Conservation (phyloP, 768 basidiomycete genomes). For the Russula sp. region DNA sequence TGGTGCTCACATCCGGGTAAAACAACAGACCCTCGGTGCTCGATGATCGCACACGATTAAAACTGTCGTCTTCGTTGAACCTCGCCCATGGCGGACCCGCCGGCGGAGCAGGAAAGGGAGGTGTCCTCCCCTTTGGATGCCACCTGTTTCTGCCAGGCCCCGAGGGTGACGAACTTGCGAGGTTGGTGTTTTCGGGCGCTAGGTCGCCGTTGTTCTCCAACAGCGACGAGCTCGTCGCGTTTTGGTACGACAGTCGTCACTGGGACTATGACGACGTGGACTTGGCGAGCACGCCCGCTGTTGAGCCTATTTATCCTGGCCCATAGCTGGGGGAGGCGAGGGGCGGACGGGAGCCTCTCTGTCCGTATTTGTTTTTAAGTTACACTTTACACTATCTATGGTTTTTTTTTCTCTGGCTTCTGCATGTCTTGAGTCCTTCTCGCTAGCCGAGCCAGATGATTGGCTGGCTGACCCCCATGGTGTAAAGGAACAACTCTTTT, state of each 20-base stretch:
- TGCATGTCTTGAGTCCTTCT: too few species aligned
- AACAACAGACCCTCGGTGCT: conserved; percentile 14
- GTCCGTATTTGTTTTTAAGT: neutral
- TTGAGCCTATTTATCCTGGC: neutral
- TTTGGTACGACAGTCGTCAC: conserved; percentile 21
- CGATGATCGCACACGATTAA: neutral
- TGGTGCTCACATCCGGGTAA: neutral
- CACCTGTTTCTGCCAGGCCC: conserved; percentile 13
- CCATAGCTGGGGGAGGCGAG: neutral
- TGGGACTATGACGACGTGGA: conserved; percentile 16
- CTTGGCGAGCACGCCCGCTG: neutral
- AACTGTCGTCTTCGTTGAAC: conserved; percentile 15
- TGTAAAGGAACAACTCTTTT: too few species aligned
- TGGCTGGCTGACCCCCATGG: too few species aligned
- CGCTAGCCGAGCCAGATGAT: too few species aligned
- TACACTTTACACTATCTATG: neutral
- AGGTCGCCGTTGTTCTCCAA: conserved; percentile 18
- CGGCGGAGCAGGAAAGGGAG: too few species aligned
- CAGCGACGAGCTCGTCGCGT: conserved; percentile 18
- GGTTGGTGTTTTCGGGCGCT: conserved; percentile 15
- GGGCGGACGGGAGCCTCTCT: neutral
- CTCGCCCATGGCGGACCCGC: too few species aligned
- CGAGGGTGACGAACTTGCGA: conserved; percentile 16
- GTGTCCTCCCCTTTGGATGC: conserved; percentile 6
- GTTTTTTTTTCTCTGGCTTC: neutral